These are phyloP conservation scores for Heritiera fomes DNA, from an alignment of 345 rosid species.

Conservation along the genomic window DNA sequence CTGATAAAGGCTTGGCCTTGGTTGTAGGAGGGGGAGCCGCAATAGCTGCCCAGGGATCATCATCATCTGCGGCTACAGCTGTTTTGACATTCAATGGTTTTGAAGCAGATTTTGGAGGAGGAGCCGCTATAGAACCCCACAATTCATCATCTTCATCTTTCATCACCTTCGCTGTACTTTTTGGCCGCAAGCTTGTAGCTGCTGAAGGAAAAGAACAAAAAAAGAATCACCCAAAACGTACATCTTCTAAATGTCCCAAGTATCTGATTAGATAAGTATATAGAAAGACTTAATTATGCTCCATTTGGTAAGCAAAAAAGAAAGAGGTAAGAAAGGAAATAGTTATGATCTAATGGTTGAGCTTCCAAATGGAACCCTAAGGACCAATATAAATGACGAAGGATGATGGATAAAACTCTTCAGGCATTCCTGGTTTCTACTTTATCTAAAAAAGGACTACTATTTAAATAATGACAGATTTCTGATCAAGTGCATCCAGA, in stretches of 20 bases:
- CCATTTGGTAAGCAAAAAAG: too few relatives aligned
- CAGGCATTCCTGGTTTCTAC: neutral
- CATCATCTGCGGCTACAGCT: slow-evolving; percentile 51
- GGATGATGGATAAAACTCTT: neutral
- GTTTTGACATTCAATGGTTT: slow-evolving; percentile 66
- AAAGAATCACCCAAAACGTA: neutral
- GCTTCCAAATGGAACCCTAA: too few relatives aligned
- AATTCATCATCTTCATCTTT: slow-evolving; percentile 81
- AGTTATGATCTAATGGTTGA: too few relatives aligned
- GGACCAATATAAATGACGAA: neutral
- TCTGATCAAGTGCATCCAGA: neutral
- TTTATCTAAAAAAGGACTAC: neutral
- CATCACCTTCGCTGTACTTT: slow-evolving; percentile 42
- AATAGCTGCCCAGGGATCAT: slow-evolving; percentile 94
- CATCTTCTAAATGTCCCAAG: neutral
- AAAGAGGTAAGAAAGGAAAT: too few relatives aligned
- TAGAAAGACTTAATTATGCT: slow-evolving; percentile 4
- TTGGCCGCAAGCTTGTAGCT: slow-evolving; percentile 65
- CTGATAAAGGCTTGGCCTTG: slow-evolving; percentile 65
- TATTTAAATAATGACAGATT: neutral
- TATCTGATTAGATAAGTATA: neutral
- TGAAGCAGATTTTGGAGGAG: slow-evolving; percentile 66
- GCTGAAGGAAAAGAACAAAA: slow-evolving; percentile 19
- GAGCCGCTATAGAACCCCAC: slow-evolving; percentile 96
- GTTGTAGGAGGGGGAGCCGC: slow-evolving; percentile 96